Percentiles rank a stretch among this genome's conserved stretches.
These are phyloP conservation scores for Sclerotinia sclerotiorum DNA, from an alignment of 2,329 filamentous ascomycete genomes.

Conservation along the genomic window DNA sequence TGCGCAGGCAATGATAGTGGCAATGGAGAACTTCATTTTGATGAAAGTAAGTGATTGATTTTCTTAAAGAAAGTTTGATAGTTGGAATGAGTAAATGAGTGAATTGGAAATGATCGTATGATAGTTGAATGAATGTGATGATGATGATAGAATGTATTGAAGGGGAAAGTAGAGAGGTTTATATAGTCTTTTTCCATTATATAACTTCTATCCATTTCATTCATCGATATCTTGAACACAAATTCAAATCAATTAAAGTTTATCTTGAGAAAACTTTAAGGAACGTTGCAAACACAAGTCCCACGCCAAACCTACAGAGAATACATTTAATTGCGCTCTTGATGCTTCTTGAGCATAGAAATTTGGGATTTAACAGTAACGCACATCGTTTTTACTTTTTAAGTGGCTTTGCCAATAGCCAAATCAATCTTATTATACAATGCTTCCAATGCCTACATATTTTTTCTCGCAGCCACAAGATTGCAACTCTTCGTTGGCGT, in stretches of 20 bases:
- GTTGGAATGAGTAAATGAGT: neutral
- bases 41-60: neutral
- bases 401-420: neutral
- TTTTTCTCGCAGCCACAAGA: neutral
- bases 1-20: neutral
- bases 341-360: neutral
- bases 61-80: neutral
- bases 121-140: neutral
- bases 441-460: neutral
- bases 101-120: neutral
- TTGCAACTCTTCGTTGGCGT: neutral
- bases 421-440: neutral
- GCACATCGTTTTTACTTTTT: neutral
- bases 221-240: too few relatives aligned
- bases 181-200: neutral
- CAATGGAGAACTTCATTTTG: constrained; percentile 3
- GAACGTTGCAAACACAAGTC: neutral
- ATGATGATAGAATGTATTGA: neutral
- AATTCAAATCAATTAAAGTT: too few relatives aligned
- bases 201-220: neutral
- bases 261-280: neutral
- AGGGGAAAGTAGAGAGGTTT: neutral
- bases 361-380: too few relatives aligned
- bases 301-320: too few relatives aligned
- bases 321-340: too few relatives aligned